Conservation (phyloP, 495 filamentous ascomycete genomes). For the Neurospora sp. region DNA sequence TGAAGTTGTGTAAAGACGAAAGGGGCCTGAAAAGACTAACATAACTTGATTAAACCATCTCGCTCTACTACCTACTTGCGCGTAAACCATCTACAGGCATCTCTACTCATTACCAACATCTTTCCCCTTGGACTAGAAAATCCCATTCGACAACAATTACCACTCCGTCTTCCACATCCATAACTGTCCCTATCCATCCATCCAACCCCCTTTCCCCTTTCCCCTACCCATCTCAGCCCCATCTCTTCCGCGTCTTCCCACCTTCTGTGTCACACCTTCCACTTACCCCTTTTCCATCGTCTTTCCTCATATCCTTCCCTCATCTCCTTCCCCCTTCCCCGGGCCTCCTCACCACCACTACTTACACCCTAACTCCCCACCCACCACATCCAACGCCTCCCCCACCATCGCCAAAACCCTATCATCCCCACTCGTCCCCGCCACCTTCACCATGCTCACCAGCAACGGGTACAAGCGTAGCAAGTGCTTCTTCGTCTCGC, state of each 20-base stretch:
- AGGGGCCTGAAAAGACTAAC: background rate
- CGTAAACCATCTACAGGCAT: background rate
- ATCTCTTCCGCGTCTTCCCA: background rate
- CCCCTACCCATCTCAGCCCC: background rate
- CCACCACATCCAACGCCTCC: conserved; percentile 54
- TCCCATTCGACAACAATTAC: background rate
- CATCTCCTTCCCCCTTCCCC: background rate
- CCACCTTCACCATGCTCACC: conserved; percentile 56
- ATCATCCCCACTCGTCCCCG: conserved; percentile 51
- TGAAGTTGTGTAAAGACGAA: background rate
- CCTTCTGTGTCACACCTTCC: background rate
- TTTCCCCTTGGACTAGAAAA: background rate
- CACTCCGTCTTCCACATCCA: background rate
- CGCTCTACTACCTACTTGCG: background rate
- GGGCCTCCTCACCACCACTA: background rate
- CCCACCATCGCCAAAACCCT: conserved; percentile 48
- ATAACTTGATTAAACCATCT: background rate
- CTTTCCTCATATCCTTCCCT: too few species aligned
- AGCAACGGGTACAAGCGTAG: conserved; percentile 76
- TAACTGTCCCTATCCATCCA: background rate
- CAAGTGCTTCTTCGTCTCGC: conserved; percentile 56
- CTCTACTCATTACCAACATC: background rate
- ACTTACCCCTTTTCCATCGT: too few species aligned
- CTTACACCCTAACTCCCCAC: conserved; percentile 52
- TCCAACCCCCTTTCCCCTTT: background rate